These are phyloP conservation scores for Triticum urartu DNA, from an alignment of 176 grass and related monocot species.

Conservation along the genomic window DNA sequence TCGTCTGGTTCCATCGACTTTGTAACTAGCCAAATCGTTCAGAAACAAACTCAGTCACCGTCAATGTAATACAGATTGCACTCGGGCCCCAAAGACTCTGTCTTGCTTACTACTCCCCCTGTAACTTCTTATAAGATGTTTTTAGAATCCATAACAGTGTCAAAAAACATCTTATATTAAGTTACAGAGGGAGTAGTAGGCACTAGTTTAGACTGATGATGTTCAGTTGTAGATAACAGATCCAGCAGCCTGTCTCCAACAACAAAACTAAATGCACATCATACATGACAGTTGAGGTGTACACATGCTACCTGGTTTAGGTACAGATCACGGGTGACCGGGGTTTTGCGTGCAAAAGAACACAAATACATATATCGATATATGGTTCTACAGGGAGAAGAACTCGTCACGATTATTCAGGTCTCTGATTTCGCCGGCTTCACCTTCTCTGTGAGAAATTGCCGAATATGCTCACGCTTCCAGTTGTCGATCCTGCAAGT, in stretches of 20 bases:
- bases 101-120: not conserved
- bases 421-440: constrained; percentile 45
- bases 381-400: not conserved
- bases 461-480: constrained; percentile 90
- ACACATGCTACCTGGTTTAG: not conserved
- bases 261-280: not conserved
- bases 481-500: constrained; percentile 92
- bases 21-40: too few relatives aligned
- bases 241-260: not conserved
- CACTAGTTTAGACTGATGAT: not conserved
- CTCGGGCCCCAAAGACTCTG: not conserved
- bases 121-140: too few relatives aligned
- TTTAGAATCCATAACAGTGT: too few relatives aligned
- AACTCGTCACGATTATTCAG: constrained; percentile 22
- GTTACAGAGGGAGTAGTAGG: not conserved
- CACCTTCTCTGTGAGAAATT: constrained; percentile 89
- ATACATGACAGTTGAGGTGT: not conserved
- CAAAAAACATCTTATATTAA: too few relatives aligned
- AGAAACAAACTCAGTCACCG: not conserved
- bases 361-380: not conserved
- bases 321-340: not conserved
- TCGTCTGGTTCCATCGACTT: too few relatives aligned
- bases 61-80: not conserved
- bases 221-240: not conserved
- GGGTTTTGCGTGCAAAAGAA: not conserved